Percentiles rank a stretch among this genome's conserved stretches.
These are phyloP conservation scores for Fusarium neocosmosporiellum DNA, from an alignment of 2,329 filamentous ascomycete genomes.

Conservation along the genomic window DNA sequence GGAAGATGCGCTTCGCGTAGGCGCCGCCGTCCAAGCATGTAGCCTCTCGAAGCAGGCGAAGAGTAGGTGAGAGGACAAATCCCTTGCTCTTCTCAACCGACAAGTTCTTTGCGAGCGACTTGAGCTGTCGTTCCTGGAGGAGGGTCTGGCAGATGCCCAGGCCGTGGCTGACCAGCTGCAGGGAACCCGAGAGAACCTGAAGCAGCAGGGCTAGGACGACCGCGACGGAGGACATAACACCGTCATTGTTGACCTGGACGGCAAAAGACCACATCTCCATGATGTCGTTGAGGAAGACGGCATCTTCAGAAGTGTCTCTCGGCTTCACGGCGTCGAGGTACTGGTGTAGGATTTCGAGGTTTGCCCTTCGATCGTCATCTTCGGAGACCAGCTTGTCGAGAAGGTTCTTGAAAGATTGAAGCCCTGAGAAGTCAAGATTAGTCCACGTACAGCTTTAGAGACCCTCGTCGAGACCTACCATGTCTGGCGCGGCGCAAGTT, in stretches of 20 bases:
- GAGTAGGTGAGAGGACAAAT: slow-evolving; percentile 86
- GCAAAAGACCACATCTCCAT: slow-evolving; percentile 92
- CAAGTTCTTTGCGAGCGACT: slow-evolving; percentile 82
- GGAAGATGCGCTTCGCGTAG: slow-evolving; percentile 81
- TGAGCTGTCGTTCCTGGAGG: slow-evolving; percentile 82
- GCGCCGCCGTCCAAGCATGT: slow-evolving; percentile 86
- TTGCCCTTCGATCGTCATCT: slow-evolving; percentile 54
- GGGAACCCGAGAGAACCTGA: slow-evolving; percentile 77
- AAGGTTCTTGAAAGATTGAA: slow-evolving; percentile 77
- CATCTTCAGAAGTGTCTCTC: slow-evolving; percentile 55
- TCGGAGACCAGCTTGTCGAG: slow-evolving; percentile 73
- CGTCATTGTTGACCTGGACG: slow-evolving; percentile 81
- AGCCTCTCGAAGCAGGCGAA: slow-evolving; percentile 88
- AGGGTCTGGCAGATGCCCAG: slow-evolving; percentile 83
- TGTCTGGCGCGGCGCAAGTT: slow-evolving; percentile 75
- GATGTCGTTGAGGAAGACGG: slow-evolving; percentile 78
- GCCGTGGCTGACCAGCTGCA: slow-evolving; percentile 81
- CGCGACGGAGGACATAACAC: slow-evolving; percentile 81
- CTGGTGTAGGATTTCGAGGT: slow-evolving; percentile 71
- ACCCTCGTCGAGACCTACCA: slow-evolving; percentile 54
- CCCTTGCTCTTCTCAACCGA: slow-evolving; percentile 85
- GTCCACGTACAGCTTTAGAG: background rate
- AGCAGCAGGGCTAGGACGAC: slow-evolving; percentile 86
- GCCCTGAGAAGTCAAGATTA: slow-evolving; percentile 54
- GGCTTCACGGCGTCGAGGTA: slow-evolving; percentile 72